Percentiles rank a stretch among this genome's conserved stretches.
These are phyloP conservation scores for Inga leiocalycina DNA, from an alignment of 306 rosid species.

Conservation along the genomic window DNA sequence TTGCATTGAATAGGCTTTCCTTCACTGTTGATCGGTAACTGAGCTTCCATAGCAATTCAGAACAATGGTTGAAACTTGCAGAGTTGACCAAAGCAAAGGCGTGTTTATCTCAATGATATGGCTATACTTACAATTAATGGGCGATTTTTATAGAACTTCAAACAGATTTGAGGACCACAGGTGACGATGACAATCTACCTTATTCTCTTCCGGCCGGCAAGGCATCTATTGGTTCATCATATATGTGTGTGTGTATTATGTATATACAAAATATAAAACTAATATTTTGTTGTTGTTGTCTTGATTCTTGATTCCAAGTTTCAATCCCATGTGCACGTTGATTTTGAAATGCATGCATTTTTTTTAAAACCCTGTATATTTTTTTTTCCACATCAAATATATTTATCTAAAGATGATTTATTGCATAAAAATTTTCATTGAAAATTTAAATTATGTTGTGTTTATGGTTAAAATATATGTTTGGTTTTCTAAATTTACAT, in stretches of 20 bases:
- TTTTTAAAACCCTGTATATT: background rate
- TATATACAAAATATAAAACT: too few relatives aligned
- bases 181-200: too few relatives aligned
- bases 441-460: too few relatives aligned
- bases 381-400: too few relatives aligned
- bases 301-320: background rate
- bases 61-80: background rate
- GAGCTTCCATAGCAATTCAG: conserved; percentile 45
- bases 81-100: background rate
- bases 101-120: background rate
- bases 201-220: too few relatives aligned
- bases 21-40: conserved; percentile 31
- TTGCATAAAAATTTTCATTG: too few relatives aligned
- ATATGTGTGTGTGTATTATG: too few relatives aligned
- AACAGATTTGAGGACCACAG: too few relatives aligned
- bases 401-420: background rate
- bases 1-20: conserved; percentile 68
- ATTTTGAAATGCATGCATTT: background rate
- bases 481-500: too few relatives aligned
- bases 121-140: background rate
- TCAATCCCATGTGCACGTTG: too few relatives aligned
- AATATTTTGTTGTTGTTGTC: background rate
- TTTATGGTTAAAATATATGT: too few relatives aligned
- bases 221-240: too few relatives aligned
- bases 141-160: background rate